Conservation (phyloP, 1,284 basidiomycete species). For the Stygiomarasmius scandens region DNA sequence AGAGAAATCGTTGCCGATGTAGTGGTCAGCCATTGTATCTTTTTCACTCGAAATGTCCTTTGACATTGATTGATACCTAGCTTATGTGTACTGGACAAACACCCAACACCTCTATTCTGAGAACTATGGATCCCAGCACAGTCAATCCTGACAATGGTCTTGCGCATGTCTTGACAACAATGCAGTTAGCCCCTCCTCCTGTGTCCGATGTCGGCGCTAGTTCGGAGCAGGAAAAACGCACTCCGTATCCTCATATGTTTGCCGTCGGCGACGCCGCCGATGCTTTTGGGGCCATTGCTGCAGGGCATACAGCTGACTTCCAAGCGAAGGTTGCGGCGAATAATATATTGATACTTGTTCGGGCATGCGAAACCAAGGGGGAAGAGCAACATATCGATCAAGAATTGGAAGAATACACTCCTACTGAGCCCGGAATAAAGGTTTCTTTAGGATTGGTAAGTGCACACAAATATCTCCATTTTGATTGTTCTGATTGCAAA, state of each 20-base stretch:
- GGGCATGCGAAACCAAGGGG: conserved; percentile 18
- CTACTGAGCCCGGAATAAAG: conserved; percentile 61
- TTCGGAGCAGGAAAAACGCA: conserved; percentile 24
- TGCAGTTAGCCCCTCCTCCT: conserved; percentile 51
- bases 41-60: conserved; percentile 1
- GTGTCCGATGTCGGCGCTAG: background rate
- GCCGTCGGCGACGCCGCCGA: conserved; percentile 72
- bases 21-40: conserved; percentile 43
- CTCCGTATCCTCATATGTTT: conserved; percentile 61
- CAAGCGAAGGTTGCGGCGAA: conserved; percentile 60
- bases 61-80: conserved; percentile 33
- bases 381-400: background rate
- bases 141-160: conserved; percentile 52
- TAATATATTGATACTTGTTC: conserved; percentile 54
- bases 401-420: conserved; percentile 54
- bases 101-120: conserved; percentile 68
- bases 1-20: conserved; percentile 64
- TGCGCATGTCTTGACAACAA: conserved; percentile 58
- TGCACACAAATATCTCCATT: background rate
- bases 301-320: conserved; percentile 71
- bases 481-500: background rate
- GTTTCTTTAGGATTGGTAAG: conserved; percentile 56
- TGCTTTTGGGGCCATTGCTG: conserved; percentile 69
- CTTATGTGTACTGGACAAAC: conserved; percentile 78
- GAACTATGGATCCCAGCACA: conserved; percentile 48